Conservation (phyloP, 805 yeast genomes). For the Cyberlindnera sargentensis region DNA sequence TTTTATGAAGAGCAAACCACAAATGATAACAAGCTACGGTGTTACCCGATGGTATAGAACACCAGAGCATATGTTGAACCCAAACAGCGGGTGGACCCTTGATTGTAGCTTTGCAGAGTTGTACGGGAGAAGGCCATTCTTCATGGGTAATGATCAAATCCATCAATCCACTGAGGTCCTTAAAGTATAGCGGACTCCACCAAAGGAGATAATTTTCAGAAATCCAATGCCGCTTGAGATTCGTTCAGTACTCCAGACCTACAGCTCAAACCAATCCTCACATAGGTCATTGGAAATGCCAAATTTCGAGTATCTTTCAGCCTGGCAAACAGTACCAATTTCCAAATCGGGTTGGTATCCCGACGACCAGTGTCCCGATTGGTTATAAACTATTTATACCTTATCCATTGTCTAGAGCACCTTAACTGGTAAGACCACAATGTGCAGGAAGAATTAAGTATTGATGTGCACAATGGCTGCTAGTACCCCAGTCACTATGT, state of each 20-base stretch:
- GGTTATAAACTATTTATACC: too few species aligned
- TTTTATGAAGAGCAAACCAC: constrained; percentile 32
- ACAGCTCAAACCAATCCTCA: constrained; percentile 28
- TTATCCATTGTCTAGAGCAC: too few species aligned
- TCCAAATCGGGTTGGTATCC: too few species aligned
- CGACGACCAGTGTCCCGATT: too few species aligned
- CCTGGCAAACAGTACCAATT: too few species aligned
- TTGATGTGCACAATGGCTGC: too few species aligned
- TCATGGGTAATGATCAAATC: constrained; percentile 64
- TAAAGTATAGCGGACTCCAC: constrained; percentile 67
- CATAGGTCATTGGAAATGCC: too few species aligned
- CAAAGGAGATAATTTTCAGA: constrained; percentile 34
- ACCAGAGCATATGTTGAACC: constrained; percentile 75
- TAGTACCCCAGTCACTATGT: too few species aligned
- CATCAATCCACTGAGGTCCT: constrained; percentile 68
- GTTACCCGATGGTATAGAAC: constrained; percentile 97
- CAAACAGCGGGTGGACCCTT: constrained; percentile 84
- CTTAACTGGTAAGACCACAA: too few species aligned
- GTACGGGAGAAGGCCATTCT: constrained; percentile 72
- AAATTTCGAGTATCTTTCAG: too few species aligned
- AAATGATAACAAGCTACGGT: constrained; percentile 71
- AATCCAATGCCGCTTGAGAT: constrained; percentile 42
- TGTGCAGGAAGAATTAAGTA: too few species aligned
- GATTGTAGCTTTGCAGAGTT: constrained; percentile 89
- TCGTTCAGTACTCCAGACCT: constrained; percentile 37